Base-by-base conservation (phyloP, 2,329 filamentous ascomycete species). In the Ophiocordyceps camponoti-leonardi region DNA sequence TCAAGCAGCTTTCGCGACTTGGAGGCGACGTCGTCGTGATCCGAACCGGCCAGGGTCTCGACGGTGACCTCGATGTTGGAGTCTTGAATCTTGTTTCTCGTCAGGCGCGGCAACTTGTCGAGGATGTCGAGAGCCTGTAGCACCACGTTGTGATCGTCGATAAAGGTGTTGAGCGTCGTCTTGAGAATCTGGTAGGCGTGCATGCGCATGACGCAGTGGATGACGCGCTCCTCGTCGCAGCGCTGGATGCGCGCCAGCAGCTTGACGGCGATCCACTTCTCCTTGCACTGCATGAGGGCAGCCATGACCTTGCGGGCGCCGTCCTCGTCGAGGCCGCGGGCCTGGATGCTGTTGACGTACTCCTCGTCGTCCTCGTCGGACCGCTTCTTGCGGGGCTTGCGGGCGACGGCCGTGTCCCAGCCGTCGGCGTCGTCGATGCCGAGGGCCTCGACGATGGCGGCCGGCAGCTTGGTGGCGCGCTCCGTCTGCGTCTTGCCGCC, bases 261-360 rank as follows among this genome's bases (percentile, higher is more conserved):
- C 65, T 96, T 96, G 64, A 95, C 87, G 3, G 86, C 87, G 62
- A 98, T 95, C 92, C 92, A 98, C 64, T 95, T 95, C 71, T 98
- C 92, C 64, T 94, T 94, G 72, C 86, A 94, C 62, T 95, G 90
- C 79, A 94, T 88, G 48, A 98, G 77, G 45, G 87, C 83, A 22
- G 90, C 88, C 86, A 95, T 94, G 62, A 95, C 86, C 65, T 93
- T 94, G 56, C 83, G 86, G 49, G 93, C 86, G 50, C 83, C 86
- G 48, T 82, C 77, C 56, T 92, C 85, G 52, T 86, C 80, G 48
- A 95, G 73, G 43, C 75, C 79, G 56, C 80, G 84, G 44, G 84
- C 80, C 60, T 90, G 77, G 49, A 93, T 73, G 61, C 86, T 88
- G 63, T 87, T 92, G 61, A 95, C 82, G 58, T 96, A 96, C 57